These are phyloP conservation scores for Olyra latifolia DNA, from an alignment of 176 grass and related monocot genomes.

Conservation along the genomic window DNA sequence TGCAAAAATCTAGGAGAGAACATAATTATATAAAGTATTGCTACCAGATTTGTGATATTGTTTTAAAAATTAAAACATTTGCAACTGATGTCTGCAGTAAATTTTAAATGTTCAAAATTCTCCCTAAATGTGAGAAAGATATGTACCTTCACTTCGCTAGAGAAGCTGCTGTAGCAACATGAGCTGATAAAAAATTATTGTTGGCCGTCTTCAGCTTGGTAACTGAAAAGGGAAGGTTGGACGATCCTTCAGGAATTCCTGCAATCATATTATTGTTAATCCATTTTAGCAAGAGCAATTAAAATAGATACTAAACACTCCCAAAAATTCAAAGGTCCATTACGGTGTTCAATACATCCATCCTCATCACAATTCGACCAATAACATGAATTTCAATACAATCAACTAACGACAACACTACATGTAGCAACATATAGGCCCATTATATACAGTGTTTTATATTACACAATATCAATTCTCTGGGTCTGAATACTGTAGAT, in stretches of 20 bases:
- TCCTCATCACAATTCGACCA: too few relatives aligned
- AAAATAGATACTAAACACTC: too few relatives aligned
- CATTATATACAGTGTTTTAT: too few relatives aligned
- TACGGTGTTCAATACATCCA: too few relatives aligned
- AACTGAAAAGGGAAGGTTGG: constrained; percentile 44
- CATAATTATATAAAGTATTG: constrained; percentile 11
- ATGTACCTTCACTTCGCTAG: constrained; percentile 45
- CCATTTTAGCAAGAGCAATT: too few relatives aligned
- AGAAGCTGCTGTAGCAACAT: constrained; percentile 43
- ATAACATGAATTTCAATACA: too few relatives aligned
- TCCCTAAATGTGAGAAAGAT: constrained; percentile 8
- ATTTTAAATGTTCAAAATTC: not conserved
- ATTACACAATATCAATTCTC: too few relatives aligned
- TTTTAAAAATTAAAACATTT: not conserved
- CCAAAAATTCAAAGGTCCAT: too few relatives aligned
- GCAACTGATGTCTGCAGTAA: not conserved
- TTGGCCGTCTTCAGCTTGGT: constrained; percentile 58
- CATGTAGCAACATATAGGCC: too few relatives aligned
- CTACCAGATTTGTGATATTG: not conserved
- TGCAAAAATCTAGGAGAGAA: constrained; percentile 1
- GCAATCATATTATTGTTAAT: too few relatives aligned
- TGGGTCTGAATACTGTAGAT: too few relatives aligned
- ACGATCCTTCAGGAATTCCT: constrained; percentile 68
- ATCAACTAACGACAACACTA: too few relatives aligned
- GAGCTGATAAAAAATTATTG: constrained; percentile 73